Evolutionary conservation across 148 eudicot genomes (phyloP).

Genomic region (Vaccinium macrocarpon): DNA sequence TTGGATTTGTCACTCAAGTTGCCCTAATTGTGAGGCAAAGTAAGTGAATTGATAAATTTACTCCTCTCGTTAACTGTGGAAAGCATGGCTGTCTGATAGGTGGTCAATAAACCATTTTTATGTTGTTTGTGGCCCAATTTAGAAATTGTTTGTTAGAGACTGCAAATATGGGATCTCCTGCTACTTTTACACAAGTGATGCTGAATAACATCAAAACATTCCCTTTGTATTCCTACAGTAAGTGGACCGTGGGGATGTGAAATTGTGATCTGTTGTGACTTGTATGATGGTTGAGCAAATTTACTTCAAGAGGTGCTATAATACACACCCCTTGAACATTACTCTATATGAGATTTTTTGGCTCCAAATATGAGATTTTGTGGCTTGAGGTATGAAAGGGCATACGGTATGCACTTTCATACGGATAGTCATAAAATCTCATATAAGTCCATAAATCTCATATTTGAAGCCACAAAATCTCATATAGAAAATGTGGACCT

Average conservation of each 20-base stretch:
- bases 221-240: neutral
- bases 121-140: neutral
- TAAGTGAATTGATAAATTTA: slow-evolving; percentile 32
- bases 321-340: no score
- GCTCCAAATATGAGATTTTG: no score
- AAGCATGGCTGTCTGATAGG: slow-evolving; percentile 3
- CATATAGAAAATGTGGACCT: no score
- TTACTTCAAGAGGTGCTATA: neutral
- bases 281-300: neutral
- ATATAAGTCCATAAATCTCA: no score
- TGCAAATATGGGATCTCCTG: neutral
- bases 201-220: neutral
- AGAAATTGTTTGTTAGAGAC: neutral
- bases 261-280: neutral
- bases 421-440: no score
- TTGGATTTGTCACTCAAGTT: slow-evolving; percentile 95
- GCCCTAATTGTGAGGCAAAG: slow-evolving; percentile 99
- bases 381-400: no score
- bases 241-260: neutral
- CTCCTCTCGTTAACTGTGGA: slow-evolving; percentile 1
- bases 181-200: neutral
- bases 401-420: no score
- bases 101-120: neutral
- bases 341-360: no score
- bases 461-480: no score